Evolutionary conservation across 495 filamentous ascomycete genomes (phyloP), one percentile per base, ranked within the genome.

Genomic region (Penicillium odoratum): DNA sequence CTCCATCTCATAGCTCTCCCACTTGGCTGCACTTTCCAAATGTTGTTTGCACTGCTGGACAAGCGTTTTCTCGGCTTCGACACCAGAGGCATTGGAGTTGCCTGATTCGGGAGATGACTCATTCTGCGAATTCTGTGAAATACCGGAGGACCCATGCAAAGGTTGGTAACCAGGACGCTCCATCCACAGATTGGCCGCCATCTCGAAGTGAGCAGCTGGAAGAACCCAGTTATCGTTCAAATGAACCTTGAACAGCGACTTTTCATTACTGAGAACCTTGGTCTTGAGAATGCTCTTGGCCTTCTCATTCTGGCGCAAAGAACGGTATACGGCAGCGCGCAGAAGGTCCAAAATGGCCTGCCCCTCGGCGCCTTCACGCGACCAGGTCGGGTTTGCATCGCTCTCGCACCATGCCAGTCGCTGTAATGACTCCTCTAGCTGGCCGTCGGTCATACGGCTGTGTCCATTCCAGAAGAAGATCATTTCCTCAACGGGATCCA

Each of bases 401-500:
- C 79, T 76, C 11, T 87, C 76, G 31, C 79, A 81, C 90, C 91
- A 97, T 5, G 81, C 76, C 6, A 97, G 70, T 10, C 78, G 76
- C 7, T 67, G 66, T 16, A 92, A 64, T 3, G 87, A 90, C 29
- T 78, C 74, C 46, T 90, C 80, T 15, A 96, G 75, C 57, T 90
- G 82, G 3, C 72, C 70, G 6, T 71, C 58, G 21, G 78, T 76
- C 90, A 96, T 94, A 42, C 91, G 85, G 72, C 89, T 95, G 60
- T 79, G 74, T n/a, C 80, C 80, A 63, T 83, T 92, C 94, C 94
- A 98, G 64, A 98, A 85, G 69, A 93, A 96, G n/a, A 89, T 85
- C 92, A 98, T 97, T 74, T 98, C 94, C 65, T 92, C 85, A 3
- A 90, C 70, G 0, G 94, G 95, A 60, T 87, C 88, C 7, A 93